A percentile compares a stretch with the other conserved stretches of the same genome.
These are phyloP conservation scores for Pseudofabraea citricarpa DNA, from an alignment of 2,329 filamentous ascomycete genomes.

Conservation along the genomic window DNA sequence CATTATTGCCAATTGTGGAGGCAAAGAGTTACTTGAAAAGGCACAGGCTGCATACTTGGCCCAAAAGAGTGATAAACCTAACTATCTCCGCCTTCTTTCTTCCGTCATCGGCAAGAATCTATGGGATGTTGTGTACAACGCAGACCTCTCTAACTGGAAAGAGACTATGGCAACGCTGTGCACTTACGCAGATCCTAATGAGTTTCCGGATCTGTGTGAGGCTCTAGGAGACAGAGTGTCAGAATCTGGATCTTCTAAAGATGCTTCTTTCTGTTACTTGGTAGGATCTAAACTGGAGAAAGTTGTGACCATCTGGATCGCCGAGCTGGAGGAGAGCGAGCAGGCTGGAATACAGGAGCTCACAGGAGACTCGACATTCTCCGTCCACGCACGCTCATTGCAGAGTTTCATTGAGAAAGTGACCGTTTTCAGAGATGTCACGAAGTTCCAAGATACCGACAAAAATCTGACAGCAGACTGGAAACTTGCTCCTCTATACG, in stretches of 20 bases:
- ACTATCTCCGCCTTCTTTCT: slow-evolving; percentile 84
- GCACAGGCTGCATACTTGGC: slow-evolving; percentile 88
- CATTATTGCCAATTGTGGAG: slow-evolving; percentile 95
- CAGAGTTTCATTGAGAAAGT: slow-evolving; percentile 98
- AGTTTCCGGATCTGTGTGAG: slow-evolving; percentile 94
- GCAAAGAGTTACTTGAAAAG: slow-evolving; percentile 88
- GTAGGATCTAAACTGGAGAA: slow-evolving; percentile 97
- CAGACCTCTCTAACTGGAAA: slow-evolving; percentile 89
- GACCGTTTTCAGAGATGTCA: slow-evolving; percentile 90
- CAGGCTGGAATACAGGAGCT: slow-evolving; percentile 65
- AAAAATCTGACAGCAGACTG: slow-evolving; percentile 68
- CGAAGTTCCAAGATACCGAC: slow-evolving; percentile 82
- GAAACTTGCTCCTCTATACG: slow-evolving; percentile 85
- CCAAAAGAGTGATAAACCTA: slow-evolving; percentile 75
- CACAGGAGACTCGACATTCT: slow-evolving; percentile 76
- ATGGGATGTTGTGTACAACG: slow-evolving; percentile 97
- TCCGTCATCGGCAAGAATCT: slow-evolving; percentile 95
- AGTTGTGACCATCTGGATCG: slow-evolving; percentile 90
- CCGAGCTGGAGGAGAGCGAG: slow-evolving; percentile 82
- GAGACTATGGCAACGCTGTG: slow-evolving; percentile 94
- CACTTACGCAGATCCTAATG: slow-evolving; percentile 85
- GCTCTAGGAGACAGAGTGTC: slow-evolving; percentile 86
- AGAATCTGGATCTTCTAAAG: slow-evolving; percentile 72
- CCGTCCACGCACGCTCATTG: slow-evolving; percentile 80
- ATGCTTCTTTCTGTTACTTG: slow-evolving; percentile 94